Conservation (phyloP, 257 asterid genomes). For the Agastache rugosa region DNA sequence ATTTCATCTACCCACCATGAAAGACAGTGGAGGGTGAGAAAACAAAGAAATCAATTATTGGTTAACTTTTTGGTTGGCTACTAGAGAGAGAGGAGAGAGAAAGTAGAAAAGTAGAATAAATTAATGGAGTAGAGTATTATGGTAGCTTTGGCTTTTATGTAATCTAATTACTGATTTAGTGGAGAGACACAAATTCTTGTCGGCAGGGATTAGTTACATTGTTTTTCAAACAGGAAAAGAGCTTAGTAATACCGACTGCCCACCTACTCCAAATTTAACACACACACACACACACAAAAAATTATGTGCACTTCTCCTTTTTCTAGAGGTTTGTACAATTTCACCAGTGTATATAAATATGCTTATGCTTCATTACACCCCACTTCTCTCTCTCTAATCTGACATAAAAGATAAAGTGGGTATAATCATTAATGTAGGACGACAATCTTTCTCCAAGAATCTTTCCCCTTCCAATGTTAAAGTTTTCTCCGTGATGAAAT, state of each 20-base stretch:
- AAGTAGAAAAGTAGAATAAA: constrained; percentile 38
- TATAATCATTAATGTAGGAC: constrained; percentile 58
- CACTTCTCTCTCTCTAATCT: constrained; percentile 11
- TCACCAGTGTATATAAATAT: constrained; percentile 18
- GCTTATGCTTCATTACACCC: constrained; percentile 26
- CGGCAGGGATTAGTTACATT: constrained; percentile 59
- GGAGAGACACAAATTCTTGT: constrained; percentile 65
- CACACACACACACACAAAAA: neutral
- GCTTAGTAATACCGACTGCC: constrained; percentile 53
- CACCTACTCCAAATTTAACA: constrained; percentile 60
- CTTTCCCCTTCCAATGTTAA: constrained; percentile 39
- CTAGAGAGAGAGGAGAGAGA: neutral
- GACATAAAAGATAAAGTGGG: constrained; percentile 26
- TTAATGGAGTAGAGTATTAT: constrained; percentile 42
- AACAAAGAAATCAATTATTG: constrained; percentile 35
- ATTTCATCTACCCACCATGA: no score
- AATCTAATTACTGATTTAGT: constrained; percentile 53
- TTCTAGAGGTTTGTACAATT: constrained; percentile 31
- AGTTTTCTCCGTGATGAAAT: neutral
- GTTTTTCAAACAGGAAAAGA: constrained; percentile 31
- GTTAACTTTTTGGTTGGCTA: neutral
- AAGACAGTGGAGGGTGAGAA: constrained; percentile 42
- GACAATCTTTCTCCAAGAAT: constrained; percentile 54
- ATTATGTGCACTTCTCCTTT: constrained; percentile 13
- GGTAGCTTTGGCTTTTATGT: constrained; percentile 44